A percentile compares a stretch with the other conserved stretches of the same genome.
phyloP scores from a whole-genome alignment of 1,139 yeast species.

The Hemisphaericaspora xylanilytica region DNA sequence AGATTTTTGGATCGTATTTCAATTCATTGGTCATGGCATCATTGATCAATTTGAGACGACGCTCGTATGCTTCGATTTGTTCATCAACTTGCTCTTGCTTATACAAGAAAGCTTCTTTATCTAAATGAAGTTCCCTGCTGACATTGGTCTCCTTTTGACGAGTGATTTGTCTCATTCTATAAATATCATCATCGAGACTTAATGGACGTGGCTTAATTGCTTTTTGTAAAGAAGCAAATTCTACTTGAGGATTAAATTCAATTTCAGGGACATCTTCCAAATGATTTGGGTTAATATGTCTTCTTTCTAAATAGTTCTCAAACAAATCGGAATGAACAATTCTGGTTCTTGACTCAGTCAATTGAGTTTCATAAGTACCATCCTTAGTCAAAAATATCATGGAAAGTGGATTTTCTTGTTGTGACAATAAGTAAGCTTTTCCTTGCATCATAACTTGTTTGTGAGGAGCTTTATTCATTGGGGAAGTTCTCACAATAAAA shows the following conservation, averaged over 20 bases:
- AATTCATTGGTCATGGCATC: conserved; percentile 28
- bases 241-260: conserved; percentile 18
- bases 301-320: conserved; percentile 22
- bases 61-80: conserved; percentile 29
- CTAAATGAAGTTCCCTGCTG: conserved; percentile 20
- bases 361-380: conserved; percentile 31
- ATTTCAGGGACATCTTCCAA: conserved; percentile 13
- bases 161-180: conserved; percentile 18
- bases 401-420: conserved; percentile 31
- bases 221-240: conserved; percentile 14
- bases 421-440: conserved; percentile 44
- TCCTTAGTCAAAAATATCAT: conserved; percentile 24
- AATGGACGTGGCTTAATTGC: conserved; percentile 20
- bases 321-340: conserved; percentile 27
- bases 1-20: conserved; percentile 17
- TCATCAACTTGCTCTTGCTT: conserved; percentile 22
- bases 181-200: conserved; percentile 19
- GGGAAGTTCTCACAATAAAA: conserved; percentile 36
- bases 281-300: conserved; percentile 18
- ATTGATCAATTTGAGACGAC: conserved; percentile 19
- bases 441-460: conserved; percentile 39
- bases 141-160: conserved; percentile 18
- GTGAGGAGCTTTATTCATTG: conserved; percentile 30
- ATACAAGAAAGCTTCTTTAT: conserved; percentile 22
- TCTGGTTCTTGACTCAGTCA: conserved; percentile 16